These are phyloP conservation scores for Sapria himalayana DNA, from an alignment of 345 rosid species.

Conservation along the genomic window DNA sequence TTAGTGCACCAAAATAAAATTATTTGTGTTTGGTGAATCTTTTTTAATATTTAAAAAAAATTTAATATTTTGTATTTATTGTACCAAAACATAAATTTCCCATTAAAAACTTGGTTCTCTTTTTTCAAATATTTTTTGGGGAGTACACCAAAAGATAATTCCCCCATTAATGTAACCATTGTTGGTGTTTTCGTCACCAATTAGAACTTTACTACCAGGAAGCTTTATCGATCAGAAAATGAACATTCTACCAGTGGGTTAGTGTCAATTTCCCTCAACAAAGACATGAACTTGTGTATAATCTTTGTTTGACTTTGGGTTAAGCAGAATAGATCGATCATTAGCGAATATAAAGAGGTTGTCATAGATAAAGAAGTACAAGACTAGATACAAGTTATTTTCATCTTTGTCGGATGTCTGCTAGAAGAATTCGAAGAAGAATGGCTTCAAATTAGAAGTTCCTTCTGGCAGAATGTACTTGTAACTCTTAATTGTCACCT, in stretches of 20 bases:
- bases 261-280: constrained; percentile 52
- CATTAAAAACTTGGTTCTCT: too few relatives aligned
- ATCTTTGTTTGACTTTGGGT: constrained; percentile 23
- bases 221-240: constrained; percentile 36
- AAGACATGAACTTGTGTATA: constrained; percentile 44
- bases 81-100: too few relatives aligned
- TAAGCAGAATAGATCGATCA: constrained; percentile 41
- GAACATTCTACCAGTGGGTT: constrained; percentile 53
- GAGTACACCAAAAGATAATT: too few relatives aligned
- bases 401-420: constrained; percentile 21
- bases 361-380: constrained; percentile 55
- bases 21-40: too few relatives aligned
- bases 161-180: constrained; percentile 28
- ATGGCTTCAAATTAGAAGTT: constrained; percentile 14
- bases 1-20: too few relatives aligned
- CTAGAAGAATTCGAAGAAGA: constrained; percentile 22
- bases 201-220: constrained; percentile 36
- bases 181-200: constrained; percentile 53
- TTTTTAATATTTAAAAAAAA: too few relatives aligned
- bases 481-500: constrained; percentile 56
- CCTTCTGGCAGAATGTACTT: constrained; percentile 60
- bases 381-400: constrained; percentile 53
- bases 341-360: constrained; percentile 69
- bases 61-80: too few relatives aligned
- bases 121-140: too few relatives aligned